These are phyloP conservation scores for Capillidium rhysosporum DNA, from an alignment of 371 early-diverging fungal genomes.

Conservation along the genomic window DNA sequence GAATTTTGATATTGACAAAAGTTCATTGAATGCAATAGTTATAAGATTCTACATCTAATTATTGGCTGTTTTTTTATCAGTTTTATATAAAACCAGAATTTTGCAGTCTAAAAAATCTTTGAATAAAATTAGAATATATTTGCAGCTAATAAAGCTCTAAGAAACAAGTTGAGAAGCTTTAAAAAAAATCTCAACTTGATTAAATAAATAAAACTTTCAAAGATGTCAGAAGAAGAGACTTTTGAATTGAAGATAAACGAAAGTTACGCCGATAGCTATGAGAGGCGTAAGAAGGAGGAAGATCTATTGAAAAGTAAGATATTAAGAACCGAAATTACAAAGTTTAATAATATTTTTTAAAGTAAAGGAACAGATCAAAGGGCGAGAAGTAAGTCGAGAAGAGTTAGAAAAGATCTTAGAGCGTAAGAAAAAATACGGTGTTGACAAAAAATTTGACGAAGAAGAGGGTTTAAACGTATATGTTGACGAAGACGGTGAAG, in stretches of 20 bases:
- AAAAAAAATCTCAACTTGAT: too few species aligned
- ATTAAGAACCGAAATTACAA: too few species aligned
- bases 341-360: background rate
- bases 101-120: too few species aligned
- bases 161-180: too few species aligned
- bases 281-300: conserved; percentile 1
- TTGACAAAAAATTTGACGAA: background rate
- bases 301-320: conserved; percentile 3
- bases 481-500: conserved; percentile 17
- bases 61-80: too few species aligned
- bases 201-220: too few species aligned
- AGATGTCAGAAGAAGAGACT: background rate
- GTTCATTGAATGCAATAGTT: too few species aligned
- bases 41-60: too few species aligned
- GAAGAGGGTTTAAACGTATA: conserved; percentile 7
- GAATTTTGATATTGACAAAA: too few species aligned
- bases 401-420: background rate
- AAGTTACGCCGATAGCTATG: background rate
- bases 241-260: conserved; percentile 1
- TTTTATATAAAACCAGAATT: too few species aligned
- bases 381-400: background rate
- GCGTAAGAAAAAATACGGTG: background rate
- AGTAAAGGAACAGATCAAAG: background rate
- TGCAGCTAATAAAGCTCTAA: too few species aligned
- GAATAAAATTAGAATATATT: too few species aligned